Conservation (phyloP, 257 asterid species). For the Rubia yunnanensis region DNA sequence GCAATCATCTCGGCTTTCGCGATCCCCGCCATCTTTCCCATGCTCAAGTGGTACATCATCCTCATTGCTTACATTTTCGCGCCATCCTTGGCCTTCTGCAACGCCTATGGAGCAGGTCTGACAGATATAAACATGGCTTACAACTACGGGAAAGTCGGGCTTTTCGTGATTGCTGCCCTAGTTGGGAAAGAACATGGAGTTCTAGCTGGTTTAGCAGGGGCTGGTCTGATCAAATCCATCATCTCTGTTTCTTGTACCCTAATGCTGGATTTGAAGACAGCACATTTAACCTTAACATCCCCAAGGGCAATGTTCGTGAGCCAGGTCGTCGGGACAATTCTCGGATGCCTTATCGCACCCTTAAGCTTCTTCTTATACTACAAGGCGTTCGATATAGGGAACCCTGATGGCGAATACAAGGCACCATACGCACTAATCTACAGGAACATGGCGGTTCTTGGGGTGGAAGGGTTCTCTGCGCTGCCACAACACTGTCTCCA, state of each 20-base stretch:
- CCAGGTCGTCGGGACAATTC: conserved; percentile 58
- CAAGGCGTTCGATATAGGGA: conserved; percentile 72
- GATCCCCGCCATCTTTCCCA: conserved; percentile 56
- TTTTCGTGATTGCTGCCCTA: conserved; percentile 59
- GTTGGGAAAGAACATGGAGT: conserved; percentile 75
- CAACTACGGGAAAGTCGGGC: conserved; percentile 72
- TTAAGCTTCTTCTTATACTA: conserved; percentile 55
- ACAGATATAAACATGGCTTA: conserved; percentile 77
- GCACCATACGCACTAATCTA: conserved; percentile 76
- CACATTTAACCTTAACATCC: conserved; percentile 52
- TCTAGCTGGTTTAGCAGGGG: conserved; percentile 55
- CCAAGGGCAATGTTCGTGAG: conserved; percentile 64
- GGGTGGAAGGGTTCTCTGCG: conserved; percentile 78
- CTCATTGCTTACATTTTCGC: conserved; percentile 48
- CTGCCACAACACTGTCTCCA: conserved; percentile 69
- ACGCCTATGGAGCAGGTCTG: conserved; percentile 73
- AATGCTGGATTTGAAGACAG: conserved; percentile 77
- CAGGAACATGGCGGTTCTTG: conserved; percentile 70
- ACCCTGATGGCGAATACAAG: conserved; percentile 72
- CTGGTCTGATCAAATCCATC: conserved; percentile 65
- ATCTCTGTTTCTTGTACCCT: conserved; percentile 44
- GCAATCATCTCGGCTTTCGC: conserved; percentile 35
- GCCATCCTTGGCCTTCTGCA: conserved; percentile 68
- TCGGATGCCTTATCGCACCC: conserved; percentile 62
- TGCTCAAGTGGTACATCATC: conserved; percentile 64